These are phyloP conservation scores for Sugiyamaella pinicola DNA, from an alignment of 1,139 yeast species.

Conservation along the genomic window DNA sequence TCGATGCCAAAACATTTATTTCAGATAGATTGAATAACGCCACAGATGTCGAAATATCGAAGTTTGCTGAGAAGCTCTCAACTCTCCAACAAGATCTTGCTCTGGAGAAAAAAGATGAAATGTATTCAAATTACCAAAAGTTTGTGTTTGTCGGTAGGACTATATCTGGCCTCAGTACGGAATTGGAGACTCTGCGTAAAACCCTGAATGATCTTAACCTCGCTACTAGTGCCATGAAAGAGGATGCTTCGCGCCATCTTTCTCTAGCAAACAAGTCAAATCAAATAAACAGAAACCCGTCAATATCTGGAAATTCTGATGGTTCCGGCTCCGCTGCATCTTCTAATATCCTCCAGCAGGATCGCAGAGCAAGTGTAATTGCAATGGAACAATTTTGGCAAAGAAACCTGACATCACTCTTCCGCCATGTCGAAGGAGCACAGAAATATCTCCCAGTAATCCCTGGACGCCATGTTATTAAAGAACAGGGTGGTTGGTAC, in stretches of 20 bases:
- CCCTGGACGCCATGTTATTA: constrained; percentile 80
- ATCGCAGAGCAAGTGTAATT: constrained; percentile 60
- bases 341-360: constrained; percentile 42
- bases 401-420: constrained; percentile 67
- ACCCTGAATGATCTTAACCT: constrained; percentile 63
- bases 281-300: not conserved
- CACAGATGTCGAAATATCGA: constrained; percentile 72
- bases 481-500: constrained; percentile 83
- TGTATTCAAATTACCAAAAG: constrained; percentile 72
- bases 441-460: constrained; percentile 74
- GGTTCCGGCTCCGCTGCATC: not conserved
- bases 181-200: constrained; percentile 61
- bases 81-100: constrained; percentile 57
- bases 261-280: not conserved
- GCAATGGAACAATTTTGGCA: constrained; percentile 83
- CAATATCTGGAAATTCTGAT: not conserved
- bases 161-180: constrained; percentile 62
- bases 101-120: constrained; percentile 64
- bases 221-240: constrained; percentile 66
- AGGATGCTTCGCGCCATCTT: constrained; percentile 56
- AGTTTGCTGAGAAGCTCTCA: constrained; percentile 61
- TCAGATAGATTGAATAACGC: constrained; percentile 61
- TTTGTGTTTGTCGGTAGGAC: constrained; percentile 70
- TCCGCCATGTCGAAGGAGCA: constrained; percentile 87
- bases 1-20: constrained; percentile 57